Evolutionary conservation across 108 stramenopile species (phyloP).

Genomic region (Poteriospumella lacustris): DNA sequence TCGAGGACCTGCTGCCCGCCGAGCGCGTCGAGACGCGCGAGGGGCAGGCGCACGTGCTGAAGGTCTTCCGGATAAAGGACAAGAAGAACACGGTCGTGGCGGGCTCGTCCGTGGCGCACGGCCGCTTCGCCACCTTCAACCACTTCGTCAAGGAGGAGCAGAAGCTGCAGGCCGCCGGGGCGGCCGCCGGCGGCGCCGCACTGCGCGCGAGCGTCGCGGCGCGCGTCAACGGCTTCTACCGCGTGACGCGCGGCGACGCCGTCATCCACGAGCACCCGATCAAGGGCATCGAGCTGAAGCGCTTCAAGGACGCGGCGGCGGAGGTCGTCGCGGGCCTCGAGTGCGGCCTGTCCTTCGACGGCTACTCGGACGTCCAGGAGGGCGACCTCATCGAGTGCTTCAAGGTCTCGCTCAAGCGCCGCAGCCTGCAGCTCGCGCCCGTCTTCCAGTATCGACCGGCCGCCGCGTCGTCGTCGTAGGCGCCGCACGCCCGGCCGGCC

Average conservation of each 20-base stretch:
- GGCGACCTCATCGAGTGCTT: slow-evolving; percentile 90
- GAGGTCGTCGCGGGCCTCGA: slow-evolving; percentile 75
- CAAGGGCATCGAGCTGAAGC: slow-evolving; percentile 14
- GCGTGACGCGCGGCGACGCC: slow-evolving; percentile 24
- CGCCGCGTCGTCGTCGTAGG: too few relatives aligned
- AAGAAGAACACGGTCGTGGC: not conserved
- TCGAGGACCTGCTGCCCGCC: not conserved
- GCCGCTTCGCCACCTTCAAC: too few relatives aligned
- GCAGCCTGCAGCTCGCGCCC: too few relatives aligned
- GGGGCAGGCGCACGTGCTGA: not conserved
- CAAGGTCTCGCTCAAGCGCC: too few relatives aligned
- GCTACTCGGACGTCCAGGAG: slow-evolving; percentile 79
- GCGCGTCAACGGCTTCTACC: not conserved
- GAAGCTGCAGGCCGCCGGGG: not conserved
- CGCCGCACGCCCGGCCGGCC: too few relatives aligned
- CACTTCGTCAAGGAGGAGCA: too few relatives aligned
- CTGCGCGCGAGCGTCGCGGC: not conserved
- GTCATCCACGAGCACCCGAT: slow-evolving; percentile 31
- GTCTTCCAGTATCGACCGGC: too few relatives aligned
- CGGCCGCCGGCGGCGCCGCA: not conserved
- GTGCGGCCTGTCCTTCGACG: slow-evolving; percentile 81
- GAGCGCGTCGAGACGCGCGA: not conserved
- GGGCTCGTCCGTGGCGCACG: not conserved
- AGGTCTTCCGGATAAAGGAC: not conserved
- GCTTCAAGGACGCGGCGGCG: slow-evolving; percentile 67